These are phyloP conservation scores for Stenocarpella maydis DNA, from an alignment of 2,329 filamentous ascomycete genomes.

Conservation along the genomic window DNA sequence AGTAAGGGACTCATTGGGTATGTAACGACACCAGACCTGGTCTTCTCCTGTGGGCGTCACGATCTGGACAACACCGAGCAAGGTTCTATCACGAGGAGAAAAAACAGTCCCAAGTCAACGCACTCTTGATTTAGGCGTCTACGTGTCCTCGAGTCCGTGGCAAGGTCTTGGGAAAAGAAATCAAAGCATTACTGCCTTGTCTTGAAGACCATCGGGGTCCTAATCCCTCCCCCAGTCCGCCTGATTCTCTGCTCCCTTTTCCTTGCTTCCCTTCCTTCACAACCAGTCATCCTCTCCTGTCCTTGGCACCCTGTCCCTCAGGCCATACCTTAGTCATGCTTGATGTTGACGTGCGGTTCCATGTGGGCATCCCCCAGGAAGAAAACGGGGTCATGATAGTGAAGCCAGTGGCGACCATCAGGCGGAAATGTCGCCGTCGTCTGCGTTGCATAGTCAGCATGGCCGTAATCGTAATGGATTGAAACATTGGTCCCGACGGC, in stretches of 20 bases:
- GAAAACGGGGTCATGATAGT: slow-evolving; percentile 27
- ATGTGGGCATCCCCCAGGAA: slow-evolving; percentile 20
- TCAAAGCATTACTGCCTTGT: neutral
- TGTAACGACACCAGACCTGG: neutral
- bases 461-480: slow-evolving; percentile 10
- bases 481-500: neutral
- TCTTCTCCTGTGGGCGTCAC: neutral
- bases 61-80: neutral
- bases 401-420: slow-evolving; percentile 32
- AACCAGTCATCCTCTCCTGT: neutral
- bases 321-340: slow-evolving; percentile 7
- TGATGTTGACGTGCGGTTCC: slow-evolving; percentile 5
- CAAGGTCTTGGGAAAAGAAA: neutral
- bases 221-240: neutral
- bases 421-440: slow-evolving; percentile 5
- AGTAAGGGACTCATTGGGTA: too few species aligned
- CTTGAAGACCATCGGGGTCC: neutral
- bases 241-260: too few species aligned
- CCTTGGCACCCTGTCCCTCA: neutral
- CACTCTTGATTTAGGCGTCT: neutral
- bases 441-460: slow-evolving; percentile 34
- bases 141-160: neutral
- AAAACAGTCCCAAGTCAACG: neutral
- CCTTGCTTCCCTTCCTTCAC: too few species aligned
- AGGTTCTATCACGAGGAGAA: neutral